Percentiles rank a stretch among this genome's conserved stretches.
Conservation (phyloP, 2,329 filamentous ascomycete species). For the Akanthomyces lecanii region DNA sequence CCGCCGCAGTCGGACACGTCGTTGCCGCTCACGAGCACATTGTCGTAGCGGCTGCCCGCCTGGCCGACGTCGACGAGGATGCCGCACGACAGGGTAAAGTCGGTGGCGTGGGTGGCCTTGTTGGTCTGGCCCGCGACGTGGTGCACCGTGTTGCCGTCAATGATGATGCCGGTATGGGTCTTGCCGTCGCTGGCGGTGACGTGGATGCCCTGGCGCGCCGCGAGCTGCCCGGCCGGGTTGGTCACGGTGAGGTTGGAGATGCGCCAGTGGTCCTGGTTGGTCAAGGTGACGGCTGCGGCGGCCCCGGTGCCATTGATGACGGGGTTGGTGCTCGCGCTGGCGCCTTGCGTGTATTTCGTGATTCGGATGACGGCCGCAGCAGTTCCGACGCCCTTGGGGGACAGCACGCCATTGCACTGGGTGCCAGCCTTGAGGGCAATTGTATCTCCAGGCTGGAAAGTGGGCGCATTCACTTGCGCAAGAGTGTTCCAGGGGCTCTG, state of each 20-base stretch:
- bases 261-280: constrained; percentile 24
- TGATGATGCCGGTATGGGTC: constrained; percentile 23
- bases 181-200: constrained; percentile 23
- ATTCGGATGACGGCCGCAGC: constrained; percentile 18
- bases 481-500: constrained; percentile 21
- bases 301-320: constrained; percentile 23
- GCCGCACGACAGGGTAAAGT: constrained; percentile 21
- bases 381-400: constrained; percentile 22
- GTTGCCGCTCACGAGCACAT: constrained; percentile 22
- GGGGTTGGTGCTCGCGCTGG: constrained; percentile 12
- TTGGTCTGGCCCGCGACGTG: constrained; percentile 24
- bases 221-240: constrained; percentile 20
- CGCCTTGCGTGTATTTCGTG: constrained; percentile 20
- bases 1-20: constrained; percentile 24
- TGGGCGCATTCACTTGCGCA: constrained; percentile 19
- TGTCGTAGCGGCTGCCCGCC: constrained; percentile 23
- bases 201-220: constrained; percentile 22
- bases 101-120: constrained; percentile 20
- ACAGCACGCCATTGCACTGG: constrained; percentile 21
- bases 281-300: constrained; percentile 20
- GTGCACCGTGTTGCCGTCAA: constrained; percentile 22
- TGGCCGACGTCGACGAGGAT: constrained; percentile 21
- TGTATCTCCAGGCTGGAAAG: constrained; percentile 21
- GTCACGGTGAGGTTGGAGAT: constrained; percentile 22
- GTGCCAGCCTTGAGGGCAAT: constrained; percentile 22